A percentile compares a stretch with the other conserved stretches of the same genome.
Conservation (phyloP, 805 yeast genomes). For the Yarrowia phangngaensis region DNA sequence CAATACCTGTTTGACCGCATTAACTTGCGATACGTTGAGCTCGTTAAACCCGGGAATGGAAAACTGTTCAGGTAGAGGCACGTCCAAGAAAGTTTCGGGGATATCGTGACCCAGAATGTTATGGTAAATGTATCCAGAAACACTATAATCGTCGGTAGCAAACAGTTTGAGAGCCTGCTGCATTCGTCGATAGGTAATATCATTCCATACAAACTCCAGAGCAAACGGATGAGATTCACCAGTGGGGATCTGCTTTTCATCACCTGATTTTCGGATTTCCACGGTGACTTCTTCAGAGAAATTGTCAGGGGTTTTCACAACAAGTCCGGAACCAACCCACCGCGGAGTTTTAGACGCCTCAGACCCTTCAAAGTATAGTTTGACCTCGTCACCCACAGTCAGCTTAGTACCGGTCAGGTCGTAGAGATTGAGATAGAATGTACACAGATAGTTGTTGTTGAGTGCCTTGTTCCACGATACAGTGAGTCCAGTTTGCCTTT, state of each 20-base stretch:
- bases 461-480: slow-evolving; percentile 71
- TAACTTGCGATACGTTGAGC: slow-evolving; percentile 71
- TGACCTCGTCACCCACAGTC: slow-evolving; percentile 81
- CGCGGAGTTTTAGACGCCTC: slow-evolving; percentile 51
- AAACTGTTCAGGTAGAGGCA: slow-evolving; percentile 56
- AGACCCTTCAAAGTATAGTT: slow-evolving; percentile 58
- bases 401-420: slow-evolving; percentile 65
- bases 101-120: slow-evolving; percentile 77
- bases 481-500: slow-evolving; percentile 65
- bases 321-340: slow-evolving; percentile 73
- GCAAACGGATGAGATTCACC: slow-evolving; percentile 63
- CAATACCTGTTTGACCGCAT: slow-evolving; percentile 68
- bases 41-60: slow-evolving; percentile 65
- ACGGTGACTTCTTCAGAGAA: slow-evolving; percentile 65
- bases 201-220: slow-evolving; percentile 87
- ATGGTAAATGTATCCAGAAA: slow-evolving; percentile 71
- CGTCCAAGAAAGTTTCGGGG: slow-evolving; percentile 46
- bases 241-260: slow-evolving; percentile 47
- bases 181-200: slow-evolving; percentile 77
- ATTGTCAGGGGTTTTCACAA: slow-evolving; percentile 66
- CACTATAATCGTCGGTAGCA: slow-evolving; percentile 65
- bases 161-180: slow-evolving; percentile 68
- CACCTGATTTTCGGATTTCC: slow-evolving; percentile 50
- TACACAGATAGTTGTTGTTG: slow-evolving; percentile 61
- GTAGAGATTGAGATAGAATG: slow-evolving; percentile 62